phyloP scores from a whole-genome alignment of 2,329 filamentous ascomycete species.

The Fusarium hainanense region DNA sequence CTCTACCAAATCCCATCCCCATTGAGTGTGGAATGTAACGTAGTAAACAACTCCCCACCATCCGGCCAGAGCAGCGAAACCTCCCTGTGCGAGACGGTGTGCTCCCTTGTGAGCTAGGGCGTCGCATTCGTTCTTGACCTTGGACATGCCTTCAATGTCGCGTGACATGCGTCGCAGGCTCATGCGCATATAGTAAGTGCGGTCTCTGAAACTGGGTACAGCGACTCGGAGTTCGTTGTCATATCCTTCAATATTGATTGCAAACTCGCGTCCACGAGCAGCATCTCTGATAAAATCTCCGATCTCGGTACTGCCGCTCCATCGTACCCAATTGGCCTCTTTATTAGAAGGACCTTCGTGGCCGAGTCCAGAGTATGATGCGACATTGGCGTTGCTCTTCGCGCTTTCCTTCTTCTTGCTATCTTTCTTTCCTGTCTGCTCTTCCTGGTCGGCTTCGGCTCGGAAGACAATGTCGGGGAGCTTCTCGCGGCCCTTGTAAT shows the following conservation, averaged over 20 bases:
- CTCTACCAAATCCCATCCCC: slow-evolving; percentile 92
- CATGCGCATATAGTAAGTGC: slow-evolving; percentile 89
- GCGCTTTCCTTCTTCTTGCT: slow-evolving; percentile 45
- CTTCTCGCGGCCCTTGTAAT: slow-evolving; percentile 72
- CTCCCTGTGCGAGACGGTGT: slow-evolving; percentile 81
- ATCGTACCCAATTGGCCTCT: slow-evolving; percentile 76
- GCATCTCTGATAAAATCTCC: slow-evolving; percentile 95
- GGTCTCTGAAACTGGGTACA: slow-evolving; percentile 87
- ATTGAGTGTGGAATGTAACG: slow-evolving; percentile 75
- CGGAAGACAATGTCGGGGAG: slow-evolving; percentile 82
- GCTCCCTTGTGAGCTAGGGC: slow-evolving; percentile 79
- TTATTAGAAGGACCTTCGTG: slow-evolving; percentile 64
- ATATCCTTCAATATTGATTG: slow-evolving; percentile 81
- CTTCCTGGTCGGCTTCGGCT: slow-evolving; percentile 77
- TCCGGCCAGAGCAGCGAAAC: slow-evolving; percentile 75
- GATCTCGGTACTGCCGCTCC: slow-evolving; percentile 89
- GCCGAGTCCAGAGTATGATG: slow-evolving; percentile 77
- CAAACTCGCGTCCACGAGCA: slow-evolving; percentile 84
- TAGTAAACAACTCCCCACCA: slow-evolving; percentile 90
- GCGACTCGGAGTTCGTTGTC: slow-evolving; percentile 75
- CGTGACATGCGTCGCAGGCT: slow-evolving; percentile 77
- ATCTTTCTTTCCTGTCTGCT: slow-evolving; percentile 51
- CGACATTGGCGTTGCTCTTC: slow-evolving; percentile 60
- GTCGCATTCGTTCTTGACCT: slow-evolving; percentile 86
- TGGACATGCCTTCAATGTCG: slow-evolving; percentile 75